These are phyloP conservation scores for Candida silvicultrix DNA, from an alignment of 805 yeast species.

Conservation along the genomic window DNA sequence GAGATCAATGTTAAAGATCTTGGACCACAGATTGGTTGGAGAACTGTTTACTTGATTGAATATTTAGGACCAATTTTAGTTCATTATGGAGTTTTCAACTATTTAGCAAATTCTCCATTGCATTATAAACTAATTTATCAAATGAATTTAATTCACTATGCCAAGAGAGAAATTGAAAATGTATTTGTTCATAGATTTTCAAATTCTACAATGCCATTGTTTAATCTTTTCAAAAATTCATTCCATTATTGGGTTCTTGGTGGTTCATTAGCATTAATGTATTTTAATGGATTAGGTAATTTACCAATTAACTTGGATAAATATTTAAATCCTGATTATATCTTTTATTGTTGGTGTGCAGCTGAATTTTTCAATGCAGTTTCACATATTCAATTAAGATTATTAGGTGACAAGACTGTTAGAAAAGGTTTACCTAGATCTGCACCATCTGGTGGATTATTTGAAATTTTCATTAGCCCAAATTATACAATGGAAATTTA, in stretches of 20 bases:
- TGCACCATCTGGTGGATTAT: conserved; percentile 72
- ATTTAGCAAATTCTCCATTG: conserved; percentile 23
- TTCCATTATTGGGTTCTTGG: conserved; percentile 91
- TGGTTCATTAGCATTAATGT: conserved; percentile 47
- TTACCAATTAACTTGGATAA: conserved; percentile 53
- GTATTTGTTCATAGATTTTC: conserved; percentile 80
- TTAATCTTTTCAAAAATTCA: conserved; percentile 82
- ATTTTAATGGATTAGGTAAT: conserved; percentile 56
- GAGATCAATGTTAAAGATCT: conserved; percentile 72
- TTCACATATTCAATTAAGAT: conserved; percentile 62
- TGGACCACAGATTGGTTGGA: conserved; percentile 92
- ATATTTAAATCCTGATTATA: conserved; percentile 30
- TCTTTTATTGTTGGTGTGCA: conserved; percentile 23
- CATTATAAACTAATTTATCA: conserved; percentile 25
- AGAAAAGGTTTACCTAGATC: conserved; percentile 30
- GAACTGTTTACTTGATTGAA: conserved; percentile 82
- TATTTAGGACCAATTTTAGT: conserved; percentile 84
- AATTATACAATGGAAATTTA: conserved; percentile 86
- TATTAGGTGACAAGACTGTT: conserved; percentile 32
- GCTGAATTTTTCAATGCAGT: conserved; percentile 70
- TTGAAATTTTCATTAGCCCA: conserved; percentile 79
- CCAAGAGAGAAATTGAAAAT: conserved; percentile 88
- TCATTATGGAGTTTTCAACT: conserved; percentile 62
- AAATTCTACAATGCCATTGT: conserved; percentile 85
- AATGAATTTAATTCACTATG: conserved; percentile 66